Evolutionary conservation across 2,329 filamentous ascomycete genomes (phyloP), one percentile per base, ranked within the genome.

Genomic region (Aspergillus sp.): DNA sequence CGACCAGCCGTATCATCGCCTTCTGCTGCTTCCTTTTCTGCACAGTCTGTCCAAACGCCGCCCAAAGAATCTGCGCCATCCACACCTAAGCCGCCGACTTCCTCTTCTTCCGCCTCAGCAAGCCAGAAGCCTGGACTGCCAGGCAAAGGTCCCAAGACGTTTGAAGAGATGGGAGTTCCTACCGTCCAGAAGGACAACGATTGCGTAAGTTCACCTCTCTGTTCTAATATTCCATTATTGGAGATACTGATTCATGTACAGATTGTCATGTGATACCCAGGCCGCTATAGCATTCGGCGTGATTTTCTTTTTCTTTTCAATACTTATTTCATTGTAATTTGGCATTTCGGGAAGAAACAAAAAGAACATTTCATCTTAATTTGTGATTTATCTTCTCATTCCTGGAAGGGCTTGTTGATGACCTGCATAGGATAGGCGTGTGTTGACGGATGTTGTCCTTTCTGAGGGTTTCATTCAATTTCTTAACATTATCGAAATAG

Each of bases 151-250:
- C 91, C 93, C 1, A 88, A 93, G 60, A 97, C 93, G 0, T 98
- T 98, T 67, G 91, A 96, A 65, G 90, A 94, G 65, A 98, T 98
- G 93, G 93, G 93, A 35, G 91, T 98, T 59, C 88, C 90, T 5
- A 80, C 84, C 60, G 83, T 78, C 43, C 90, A 93, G 69, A 80
- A 84, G 52, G 88, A 95, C n/a, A 81, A 81, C 56, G 90, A 97
- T 70, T 98, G 91, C 75, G 90, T 96, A 82, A 74, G 80, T 74
- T 48, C 43, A 32, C 30, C 3, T 17, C 9, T 13, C 13, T 19
- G 7, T 37, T 6, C 4, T 19, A n/a, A 3, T 5, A 4, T 19
- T 13, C 33, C 33, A 37, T 6, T 17, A 37, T 13, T 30, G 5
- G 13, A 10, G 9, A 48, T 41, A 53, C 58, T 60, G 46, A 59